Percentiles rank a stretch among this genome's conserved stretches.
Conservation (phyloP, 805 yeast genomes). For the Nakazawaea holstii region DNA sequence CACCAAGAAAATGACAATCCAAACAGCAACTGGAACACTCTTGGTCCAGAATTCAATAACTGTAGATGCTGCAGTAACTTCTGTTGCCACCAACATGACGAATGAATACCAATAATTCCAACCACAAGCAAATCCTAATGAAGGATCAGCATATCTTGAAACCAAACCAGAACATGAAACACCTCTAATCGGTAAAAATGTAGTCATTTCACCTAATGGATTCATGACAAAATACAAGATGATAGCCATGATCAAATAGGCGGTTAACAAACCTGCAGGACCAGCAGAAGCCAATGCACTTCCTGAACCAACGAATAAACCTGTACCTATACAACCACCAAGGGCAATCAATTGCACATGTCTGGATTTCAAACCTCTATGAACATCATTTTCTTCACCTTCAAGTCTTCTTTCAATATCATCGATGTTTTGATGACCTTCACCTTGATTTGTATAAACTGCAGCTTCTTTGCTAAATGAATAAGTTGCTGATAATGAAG, state of each 20-base stretch:
- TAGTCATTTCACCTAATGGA: slow-evolving; percentile 63
- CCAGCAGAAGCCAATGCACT: slow-evolving; percentile 29
- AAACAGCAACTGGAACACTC: slow-evolving; percentile 48
- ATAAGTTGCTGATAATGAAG: slow-evolving; percentile 4
- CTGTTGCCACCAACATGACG: slow-evolving; percentile 52
- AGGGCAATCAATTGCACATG: slow-evolving; percentile 63
- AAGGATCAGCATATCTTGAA: slow-evolving; percentile 54
- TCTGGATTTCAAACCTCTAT: slow-evolving; percentile 40
- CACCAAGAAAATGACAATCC: slow-evolving; percentile 50
- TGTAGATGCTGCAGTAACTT: slow-evolving; percentile 60
- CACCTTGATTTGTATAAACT: slow-evolving; percentile 9
- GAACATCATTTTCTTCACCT: slow-evolving; percentile 16
- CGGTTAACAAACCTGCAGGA: slow-evolving; percentile 44
- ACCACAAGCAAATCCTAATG: slow-evolving; percentile 58
- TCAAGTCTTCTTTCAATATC: slow-evolving; percentile 7
- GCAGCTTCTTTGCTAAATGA: slow-evolving; percentile 10
- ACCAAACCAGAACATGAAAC: slow-evolving; percentile 58
- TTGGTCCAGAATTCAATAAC: slow-evolving; percentile 59
- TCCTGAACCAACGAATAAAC: slow-evolving; percentile 46
- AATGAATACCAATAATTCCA: slow-evolving; percentile 40
- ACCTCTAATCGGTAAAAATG: slow-evolving; percentile 56
- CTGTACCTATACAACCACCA: slow-evolving; percentile 73
- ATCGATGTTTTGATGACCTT: slow-evolving; percentile 1
- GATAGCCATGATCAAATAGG: slow-evolving; percentile 57
- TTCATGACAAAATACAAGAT: slow-evolving; percentile 64